Evolutionary conservation across 2,329 filamentous ascomycete species (phyloP), one percentile per base, ranked within the genome.

Genomic region (Trichoderma sp.): DNA sequence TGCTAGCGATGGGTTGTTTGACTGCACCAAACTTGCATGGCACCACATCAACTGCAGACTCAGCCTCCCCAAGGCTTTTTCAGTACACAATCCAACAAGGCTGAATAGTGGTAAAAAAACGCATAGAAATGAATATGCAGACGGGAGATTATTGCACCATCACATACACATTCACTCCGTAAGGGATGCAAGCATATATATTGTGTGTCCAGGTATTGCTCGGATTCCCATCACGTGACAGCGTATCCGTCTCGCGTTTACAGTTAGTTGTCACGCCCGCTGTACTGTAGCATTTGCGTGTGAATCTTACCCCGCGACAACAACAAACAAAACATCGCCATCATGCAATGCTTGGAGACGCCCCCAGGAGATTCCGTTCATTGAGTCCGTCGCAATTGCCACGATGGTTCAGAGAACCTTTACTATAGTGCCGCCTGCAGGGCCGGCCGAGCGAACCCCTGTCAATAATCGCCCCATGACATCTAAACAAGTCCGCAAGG

Each of bases 381-480:
- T 56, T 62, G 24, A 66, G 9, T 7, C 68, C 38, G 16, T 41
- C 62, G 45, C 56, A 31, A 16, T 24, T 45, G 41, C 71, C 71
- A 81, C 75, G 53, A 86, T 86, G 85, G 77, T 79, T n/a, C 83
- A 86, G 74, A 83, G 86, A 78, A 88, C 84, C 18, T 88, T 88
- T 75, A 85, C 84, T 21, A 78, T 88, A 74, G 82, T 88, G 63
- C 85, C 86, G 11, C 78, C 83, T 75, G 73, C 79, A 77, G 68
- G 79, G 78, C 77, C 80, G 8, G 75, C 79, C n/a, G 77, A 76
- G 50, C 59, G 76, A 35, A 35, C 64, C 27, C 63, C 68, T 18
- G 33, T 67, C 79, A 24, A 74, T 77, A 53, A 74, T 14, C 82
- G 81, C 3, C 83, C 83, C 31, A 86, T 86, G 85, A 86, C 85